Percentiles rank a stretch among this genome's conserved stretches.
These are phyloP conservation scores for Paecilomyces fulvus DNA, from an alignment of 2,329 filamentous ascomycete species.

Conservation along the genomic window DNA sequence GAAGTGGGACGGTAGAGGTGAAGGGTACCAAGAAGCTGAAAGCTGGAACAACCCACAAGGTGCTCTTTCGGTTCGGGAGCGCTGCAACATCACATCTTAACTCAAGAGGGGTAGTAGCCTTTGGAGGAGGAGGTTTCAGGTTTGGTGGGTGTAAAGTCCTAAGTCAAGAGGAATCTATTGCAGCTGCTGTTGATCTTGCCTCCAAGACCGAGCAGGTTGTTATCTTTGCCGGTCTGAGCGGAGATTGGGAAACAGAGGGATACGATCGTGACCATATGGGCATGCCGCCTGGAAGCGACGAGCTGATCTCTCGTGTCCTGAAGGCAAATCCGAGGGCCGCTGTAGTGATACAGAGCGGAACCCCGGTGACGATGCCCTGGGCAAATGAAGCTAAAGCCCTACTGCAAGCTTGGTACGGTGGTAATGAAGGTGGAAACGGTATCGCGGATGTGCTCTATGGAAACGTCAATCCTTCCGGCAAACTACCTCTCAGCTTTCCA, in stretches of 20 bases:
- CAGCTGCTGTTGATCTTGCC: conserved; percentile 59
- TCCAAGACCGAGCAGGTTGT: conserved; percentile 67
- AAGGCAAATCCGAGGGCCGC: conserved; percentile 60
- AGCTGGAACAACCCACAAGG: conserved; percentile 50
- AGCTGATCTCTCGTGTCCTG: conserved; percentile 55
- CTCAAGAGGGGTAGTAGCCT: conserved; percentile 39
- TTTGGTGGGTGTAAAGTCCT: conserved; percentile 54
- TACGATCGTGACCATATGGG: conserved; percentile 52
- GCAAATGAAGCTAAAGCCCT: conserved; percentile 44
- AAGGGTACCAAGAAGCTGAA: conserved; percentile 50
- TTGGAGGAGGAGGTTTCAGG: conserved; percentile 53
- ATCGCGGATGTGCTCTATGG: conserved; percentile 73
- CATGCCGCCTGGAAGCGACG: conserved; percentile 47
- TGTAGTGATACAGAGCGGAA: conserved; percentile 70
- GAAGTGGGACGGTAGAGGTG: conserved; percentile 56
- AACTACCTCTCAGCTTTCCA: conserved; percentile 67
- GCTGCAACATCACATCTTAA: conserved; percentile 51
- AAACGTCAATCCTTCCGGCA: conserved; percentile 64
- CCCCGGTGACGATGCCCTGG: conserved; percentile 51
- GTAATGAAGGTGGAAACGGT: conserved; percentile 76
- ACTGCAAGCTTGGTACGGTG: conserved; percentile 75
- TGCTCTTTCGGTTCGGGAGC: conserved; percentile 53
- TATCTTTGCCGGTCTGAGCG: conserved; percentile 68
- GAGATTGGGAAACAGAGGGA: conserved; percentile 74
- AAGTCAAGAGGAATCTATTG: conserved; percentile 51